Evolutionary conservation across 192 early-diverging fungal species (phyloP).

Genomic region (Piromyces sp.): DNA sequence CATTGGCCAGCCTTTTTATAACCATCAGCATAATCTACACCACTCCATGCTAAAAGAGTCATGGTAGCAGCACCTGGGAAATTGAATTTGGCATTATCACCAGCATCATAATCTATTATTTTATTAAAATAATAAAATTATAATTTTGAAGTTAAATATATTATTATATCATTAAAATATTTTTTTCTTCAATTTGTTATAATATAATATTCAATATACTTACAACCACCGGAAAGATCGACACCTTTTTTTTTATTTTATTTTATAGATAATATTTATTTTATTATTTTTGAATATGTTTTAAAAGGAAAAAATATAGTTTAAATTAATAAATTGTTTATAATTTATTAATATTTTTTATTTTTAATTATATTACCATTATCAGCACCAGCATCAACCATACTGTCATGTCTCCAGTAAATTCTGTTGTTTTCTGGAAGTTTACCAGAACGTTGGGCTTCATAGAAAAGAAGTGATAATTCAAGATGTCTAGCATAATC

Average conservation of each 20-base stretch:
- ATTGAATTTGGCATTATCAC: conserved; percentile 40
- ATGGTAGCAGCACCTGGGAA: conserved; percentile 29
- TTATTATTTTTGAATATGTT: too few relatives aligned
- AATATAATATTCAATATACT: not conserved
- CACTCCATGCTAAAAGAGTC: conserved; percentile 29
- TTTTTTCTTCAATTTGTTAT: too few relatives aligned
- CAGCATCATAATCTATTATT: conserved; percentile 16
- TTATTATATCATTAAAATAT: too few relatives aligned
- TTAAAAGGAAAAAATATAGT: too few relatives aligned
- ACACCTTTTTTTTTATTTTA: not conserved
- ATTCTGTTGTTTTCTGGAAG: not conserved
- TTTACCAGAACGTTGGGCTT: too few relatives aligned
- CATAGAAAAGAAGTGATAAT: not conserved
- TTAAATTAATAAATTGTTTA: too few relatives aligned
- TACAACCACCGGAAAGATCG: not conserved
- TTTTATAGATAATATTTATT: too few relatives aligned
- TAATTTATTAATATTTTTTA: too few relatives aligned
- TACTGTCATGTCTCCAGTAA: not conserved
- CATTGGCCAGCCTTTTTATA: conserved; percentile 23
- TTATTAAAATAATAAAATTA: not conserved
- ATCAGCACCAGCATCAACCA: not conserved
- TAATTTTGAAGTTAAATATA: too few relatives aligned
- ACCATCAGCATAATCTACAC: conserved; percentile 5
- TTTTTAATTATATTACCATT: not conserved
- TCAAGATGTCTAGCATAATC: not conserved